Base-by-base conservation (phyloP, 768 basidiomycete genomes). In the Coprinopsis sp. region DNA sequence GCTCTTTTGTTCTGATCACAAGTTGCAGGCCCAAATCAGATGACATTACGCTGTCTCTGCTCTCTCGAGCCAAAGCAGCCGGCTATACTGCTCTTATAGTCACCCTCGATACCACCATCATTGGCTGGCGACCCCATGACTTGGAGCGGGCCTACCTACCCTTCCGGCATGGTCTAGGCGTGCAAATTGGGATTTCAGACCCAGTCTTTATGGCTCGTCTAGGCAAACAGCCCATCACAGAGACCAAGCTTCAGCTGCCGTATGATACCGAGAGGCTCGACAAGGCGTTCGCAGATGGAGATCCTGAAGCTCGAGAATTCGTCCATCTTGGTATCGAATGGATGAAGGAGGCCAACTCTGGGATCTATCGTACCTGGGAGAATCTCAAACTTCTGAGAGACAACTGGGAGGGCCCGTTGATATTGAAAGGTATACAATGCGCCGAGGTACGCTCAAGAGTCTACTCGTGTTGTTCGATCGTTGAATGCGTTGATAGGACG, bases 121-220 rank as follows among this genome's bases (percentile, higher is more conserved):
- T 89, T 25, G 87, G 85, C 19, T 90, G 84, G 84, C 79, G 86
- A 2, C 85, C 85, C 3, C 81, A 84, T 60, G 87, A 91, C 57
- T 67, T 91, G 44, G 72, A 78, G 39, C 72, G 62, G 3, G 68
- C 77, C 0, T 90, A 78, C 58, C 70, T 86, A 12, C 87, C 87
- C 5, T 85, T 88, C 57, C 53, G 55, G 0, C 79, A 83, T 47
- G 84, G 85, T 6, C 62, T 81, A 16, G 87, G 87, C 6, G 64
- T 69, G 31, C 82, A 87, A 57, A 72, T 86, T 21, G 85, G 83
- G 40, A 70, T 68, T 6, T 82, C 84, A 0, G 88, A 91, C 57
- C 89, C 89, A 0, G 84, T 77, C 11, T 91, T 89, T 65, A 89
- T 89, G 88, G 66, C 65, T 1, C 70, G 71, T 25, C 67, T 71